phyloP scores from a whole-genome alignment of 1,284 basidiomycete genomes.

The Pseudozyma thailandica region DNA sequence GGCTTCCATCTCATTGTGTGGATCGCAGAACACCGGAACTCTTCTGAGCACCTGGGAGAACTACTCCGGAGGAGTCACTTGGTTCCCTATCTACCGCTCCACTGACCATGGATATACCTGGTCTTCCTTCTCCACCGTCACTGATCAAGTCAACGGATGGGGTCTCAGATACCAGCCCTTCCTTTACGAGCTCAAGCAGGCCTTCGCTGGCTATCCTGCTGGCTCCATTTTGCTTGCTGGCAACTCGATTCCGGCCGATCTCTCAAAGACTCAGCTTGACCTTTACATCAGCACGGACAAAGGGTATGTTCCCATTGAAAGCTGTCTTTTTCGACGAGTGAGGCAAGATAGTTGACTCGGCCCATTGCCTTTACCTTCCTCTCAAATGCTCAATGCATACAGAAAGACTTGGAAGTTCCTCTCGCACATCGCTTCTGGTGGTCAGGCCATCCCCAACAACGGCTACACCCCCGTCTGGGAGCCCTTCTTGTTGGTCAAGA shows the following conservation, averaged over 20 bases:
- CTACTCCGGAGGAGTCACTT: conserved; percentile 25
- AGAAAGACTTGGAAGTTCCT: conserved; percentile 65
- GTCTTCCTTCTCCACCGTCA: conserved; percentile 25
- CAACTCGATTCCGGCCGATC: conserved; percentile 46
- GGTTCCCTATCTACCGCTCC: conserved; percentile 47
- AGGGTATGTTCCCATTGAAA: conserved; percentile 25
- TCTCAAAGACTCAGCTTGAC: conserved; percentile 67
- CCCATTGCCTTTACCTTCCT: no score
- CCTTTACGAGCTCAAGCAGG: conserved; percentile 60
- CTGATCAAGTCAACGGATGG: conserved; percentile 59
- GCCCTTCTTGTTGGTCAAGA: conserved; percentile 67
- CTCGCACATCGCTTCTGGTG: conserved; percentile 57
- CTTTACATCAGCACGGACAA: conserved; percentile 67
- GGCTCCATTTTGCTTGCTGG: conserved; percentile 68
- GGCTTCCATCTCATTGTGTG: no score
- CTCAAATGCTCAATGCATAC: no score
- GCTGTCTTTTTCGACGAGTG: no score
- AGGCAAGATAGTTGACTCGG: no score
- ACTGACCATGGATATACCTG: conserved; percentile 39
- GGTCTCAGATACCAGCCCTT: conserved; percentile 68
- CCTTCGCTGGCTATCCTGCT: conserved; percentile 57
- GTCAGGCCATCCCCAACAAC: conserved; percentile 53
- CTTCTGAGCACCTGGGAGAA: conserved; percentile 40
- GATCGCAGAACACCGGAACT: conserved; percentile 24
- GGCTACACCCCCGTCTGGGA: conserved; percentile 68